phyloP scores from a whole-genome alignment of 441 rosid genomes.

The Adansonia gregorii region DNA sequence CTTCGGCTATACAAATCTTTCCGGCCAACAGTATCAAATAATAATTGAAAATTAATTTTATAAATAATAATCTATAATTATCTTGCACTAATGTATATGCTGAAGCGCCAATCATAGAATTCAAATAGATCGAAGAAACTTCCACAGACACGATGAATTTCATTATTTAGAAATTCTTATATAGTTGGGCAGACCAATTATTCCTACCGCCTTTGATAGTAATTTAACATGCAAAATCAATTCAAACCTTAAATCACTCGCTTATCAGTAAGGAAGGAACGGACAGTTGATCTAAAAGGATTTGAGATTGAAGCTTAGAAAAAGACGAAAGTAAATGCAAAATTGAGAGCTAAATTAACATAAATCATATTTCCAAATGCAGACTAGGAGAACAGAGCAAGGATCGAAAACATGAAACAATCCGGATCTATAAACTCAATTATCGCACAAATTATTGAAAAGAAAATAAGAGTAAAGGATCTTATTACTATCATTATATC shows the following conservation, averaged over 20 bases:
- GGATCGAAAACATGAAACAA: not conserved
- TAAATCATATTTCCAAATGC: not conserved
- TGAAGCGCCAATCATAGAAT: not conserved
- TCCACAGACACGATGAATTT: not conserved
- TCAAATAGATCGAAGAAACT: not conserved
- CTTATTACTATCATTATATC: not conserved
- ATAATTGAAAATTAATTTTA: not conserved
- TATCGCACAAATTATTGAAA: not conserved
- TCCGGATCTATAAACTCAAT: slow-evolving; percentile 18
- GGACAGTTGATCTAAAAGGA: not conserved
- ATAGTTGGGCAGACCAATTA: not conserved
- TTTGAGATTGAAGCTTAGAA: not conserved
- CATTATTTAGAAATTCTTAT: not conserved
- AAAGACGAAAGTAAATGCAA: not conserved
- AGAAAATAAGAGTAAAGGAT: not conserved
- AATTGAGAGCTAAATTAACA: not conserved
- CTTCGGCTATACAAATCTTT: not conserved
- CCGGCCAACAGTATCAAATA: not conserved
- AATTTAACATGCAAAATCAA: slow-evolving; percentile 13
- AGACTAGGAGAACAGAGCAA: not conserved
- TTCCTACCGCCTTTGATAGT: not conserved
- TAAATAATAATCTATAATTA: not conserved
- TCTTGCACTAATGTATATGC: slow-evolving; percentile 9
- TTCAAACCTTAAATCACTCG: not conserved
- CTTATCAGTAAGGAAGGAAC: not conserved